These are phyloP conservation scores for Amanita pallidorosea DNA, from an alignment of 768 basidiomycete species.

Conservation along the genomic window DNA sequence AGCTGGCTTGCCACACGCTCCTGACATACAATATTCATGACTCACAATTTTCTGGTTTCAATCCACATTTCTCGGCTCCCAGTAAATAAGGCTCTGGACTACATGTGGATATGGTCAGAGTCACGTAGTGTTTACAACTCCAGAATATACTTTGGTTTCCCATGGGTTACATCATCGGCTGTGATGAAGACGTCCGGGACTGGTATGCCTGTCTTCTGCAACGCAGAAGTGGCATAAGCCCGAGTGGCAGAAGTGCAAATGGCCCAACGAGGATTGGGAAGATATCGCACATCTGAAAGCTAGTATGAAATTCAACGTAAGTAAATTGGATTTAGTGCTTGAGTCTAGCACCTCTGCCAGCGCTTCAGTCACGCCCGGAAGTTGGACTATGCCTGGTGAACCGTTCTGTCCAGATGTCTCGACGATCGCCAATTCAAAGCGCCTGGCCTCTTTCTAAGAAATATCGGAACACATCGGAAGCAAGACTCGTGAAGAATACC, in stretches of 20 bases:
- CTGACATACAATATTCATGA: constrained; percentile 6
- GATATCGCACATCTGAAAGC: constrained; percentile 24
- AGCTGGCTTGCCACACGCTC: neutral
- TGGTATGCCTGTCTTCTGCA: constrained; percentile 56
- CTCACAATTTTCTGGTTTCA: constrained; percentile 52
- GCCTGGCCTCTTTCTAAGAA: constrained; percentile 51
- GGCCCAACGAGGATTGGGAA: constrained; percentile 66
- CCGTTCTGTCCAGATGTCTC: constrained; percentile 44
- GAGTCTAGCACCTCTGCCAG: constrained; percentile 38
- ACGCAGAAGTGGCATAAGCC: constrained; percentile 62
- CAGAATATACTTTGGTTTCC: constrained; percentile 61
- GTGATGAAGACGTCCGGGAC: constrained; percentile 65
- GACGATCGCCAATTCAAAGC: constrained; percentile 76
- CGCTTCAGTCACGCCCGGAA: constrained; percentile 61
- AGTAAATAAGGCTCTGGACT: constrained; percentile 83
- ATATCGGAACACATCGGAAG: neutral
- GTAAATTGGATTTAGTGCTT: neutral
- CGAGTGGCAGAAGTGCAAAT: constrained; percentile 84
- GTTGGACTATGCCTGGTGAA: constrained; percentile 48
- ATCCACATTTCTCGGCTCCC: constrained; percentile 64
- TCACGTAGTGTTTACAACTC: neutral
- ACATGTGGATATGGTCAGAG: constrained; percentile 16
- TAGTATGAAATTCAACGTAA: constrained; percentile 10
- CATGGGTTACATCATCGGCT: constrained; percentile 72
- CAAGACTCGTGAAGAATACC: constrained; percentile 23